Conservation (phyloP, 108 stramenopile species). For the Cyclotella baltica region DNA sequence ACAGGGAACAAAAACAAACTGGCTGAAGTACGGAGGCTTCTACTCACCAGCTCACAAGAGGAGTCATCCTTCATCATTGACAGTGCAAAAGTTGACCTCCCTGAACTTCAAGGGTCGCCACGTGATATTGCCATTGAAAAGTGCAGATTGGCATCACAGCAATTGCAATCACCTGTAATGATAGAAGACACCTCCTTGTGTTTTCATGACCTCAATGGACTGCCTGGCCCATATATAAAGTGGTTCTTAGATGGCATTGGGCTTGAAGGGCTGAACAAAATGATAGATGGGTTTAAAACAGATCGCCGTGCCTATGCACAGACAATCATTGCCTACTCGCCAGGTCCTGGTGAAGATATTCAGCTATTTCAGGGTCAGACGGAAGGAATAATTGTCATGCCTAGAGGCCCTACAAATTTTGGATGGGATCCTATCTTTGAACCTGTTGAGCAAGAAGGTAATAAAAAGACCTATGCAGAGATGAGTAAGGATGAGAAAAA, state of each 20-base stretch:
- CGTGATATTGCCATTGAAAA: constrained; percentile 86
- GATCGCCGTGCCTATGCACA: constrained; percentile 90
- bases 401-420: constrained; percentile 82
- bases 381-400: constrained; percentile 75
- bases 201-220: constrained; percentile 85
- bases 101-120: constrained; percentile 87
- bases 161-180: constrained; percentile 77
- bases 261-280: constrained; percentile 84
- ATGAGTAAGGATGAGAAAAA: constrained; percentile 90
- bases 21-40: constrained; percentile 79
- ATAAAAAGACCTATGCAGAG: constrained; percentile 85
- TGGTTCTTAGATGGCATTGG: constrained; percentile 92
- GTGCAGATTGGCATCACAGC: constrained; percentile 73
- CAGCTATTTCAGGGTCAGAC: constrained; percentile 70
- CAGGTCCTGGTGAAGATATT: constrained; percentile 78
- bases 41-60: constrained; percentile 29
- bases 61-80: constrained; percentile 47
- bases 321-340: constrained; percentile 87
- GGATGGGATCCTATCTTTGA: constrained; percentile 96
- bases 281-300: constrained; percentile 75
- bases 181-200: constrained; percentile 93
- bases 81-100: constrained; percentile 61
- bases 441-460: constrained; percentile 68
- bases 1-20: constrained; percentile 96
- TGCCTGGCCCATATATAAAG: constrained; percentile 96